Evolutionary conservation across 2,329 filamentous ascomycete species (phyloP), one percentile per base, ranked within the genome.

Genomic region (Penicillium crustosum): DNA sequence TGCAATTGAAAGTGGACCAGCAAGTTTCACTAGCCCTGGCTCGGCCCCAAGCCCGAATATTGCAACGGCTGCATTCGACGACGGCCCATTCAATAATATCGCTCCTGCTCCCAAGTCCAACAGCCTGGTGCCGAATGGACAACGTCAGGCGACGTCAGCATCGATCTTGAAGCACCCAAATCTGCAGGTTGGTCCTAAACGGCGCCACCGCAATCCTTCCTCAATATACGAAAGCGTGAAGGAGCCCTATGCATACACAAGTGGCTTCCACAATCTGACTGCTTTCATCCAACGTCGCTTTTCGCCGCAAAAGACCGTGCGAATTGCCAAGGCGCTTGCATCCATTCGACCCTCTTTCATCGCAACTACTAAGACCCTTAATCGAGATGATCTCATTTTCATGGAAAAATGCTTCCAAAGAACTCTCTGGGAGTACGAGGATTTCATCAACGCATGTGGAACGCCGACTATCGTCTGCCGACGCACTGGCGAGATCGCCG

Each of bases 401-500:
- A 96, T 96, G 89, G 94, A 99, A 74, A 96, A 96, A 77, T 95
- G 90, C 69, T 91, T 97, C 71, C 94, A 99, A 75, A 86, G 94
- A 38, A 95, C 91, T 0, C 81, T 97, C 12, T 91, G 92, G 70
- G 92, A 96, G 72, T 95, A 96, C 68, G 91, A 97, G 71, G 91
- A 96, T 63, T 94, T 95, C 65, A 89, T 97, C 79, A 87, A 90
- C 57, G 87, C 91, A 62, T 91, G 89, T 60, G 91, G 91, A 39
- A 95, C 92, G 4, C 94, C 94, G 0, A 96, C 93, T 0, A 86
- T 99, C 57, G 91, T 97, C 27, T 95, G 91, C 70, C 87, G 94
- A 48, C 86, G 94, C 48, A 96, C 93, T 0, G 94, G 94, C 50
- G 94, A 97, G 73, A 87, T 99, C n/a, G 93, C 92, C 0, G 91